Evolutionary conservation across 2,329 filamentous ascomycete genomes (phyloP), one percentile per base, ranked within the genome.

Genomic region (Incumbomyces delicatus): DNA sequence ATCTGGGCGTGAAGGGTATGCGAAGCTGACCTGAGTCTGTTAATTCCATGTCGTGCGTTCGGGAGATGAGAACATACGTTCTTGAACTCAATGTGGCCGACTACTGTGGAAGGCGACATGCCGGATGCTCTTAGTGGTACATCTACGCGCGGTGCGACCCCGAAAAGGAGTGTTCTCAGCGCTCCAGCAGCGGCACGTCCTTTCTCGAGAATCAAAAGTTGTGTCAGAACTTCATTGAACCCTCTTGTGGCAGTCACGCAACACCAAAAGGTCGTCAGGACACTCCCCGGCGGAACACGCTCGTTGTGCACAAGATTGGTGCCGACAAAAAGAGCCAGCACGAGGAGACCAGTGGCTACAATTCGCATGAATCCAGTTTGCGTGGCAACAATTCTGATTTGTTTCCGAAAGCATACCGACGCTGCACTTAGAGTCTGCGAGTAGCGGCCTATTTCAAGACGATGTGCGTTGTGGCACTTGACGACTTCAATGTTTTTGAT

Each of bases 221-320:
- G 83, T 0, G 88, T 85, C 29, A 92, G 68, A 10, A 94, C 70
- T 0, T 77, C 70, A 54, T 90, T 81, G 11, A 94, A 69, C 0
- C 84, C 79, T 55, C 90, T 82, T 3, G 88, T 80, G 1, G 85
- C 83, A 42, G 80, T 79, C 31, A 95, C 68, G 2, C 83, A 84
- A 3, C 85, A 78, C 69, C 92, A 94, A 54, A 96, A 95, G 0
- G 87, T 85, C 0, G 86, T 92, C 37, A 95, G 64, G 2, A 94
- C 77, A 46, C 82, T 71, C 0, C 82, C 85, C 0, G 86, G 68
- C 10, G 69, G 72, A 11, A 78, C 66, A 1, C 72, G 62, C 1
- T 78, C 79, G 1, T 74, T 65, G 8, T 72, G 69, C 8, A 92
- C 80, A 1, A 95, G 73, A 1, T 77, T 16, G 27, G n/a, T 29